Evolutionary conservation across 257 asterid species (phyloP).

Genomic region (Solanum bukasovii): DNA sequence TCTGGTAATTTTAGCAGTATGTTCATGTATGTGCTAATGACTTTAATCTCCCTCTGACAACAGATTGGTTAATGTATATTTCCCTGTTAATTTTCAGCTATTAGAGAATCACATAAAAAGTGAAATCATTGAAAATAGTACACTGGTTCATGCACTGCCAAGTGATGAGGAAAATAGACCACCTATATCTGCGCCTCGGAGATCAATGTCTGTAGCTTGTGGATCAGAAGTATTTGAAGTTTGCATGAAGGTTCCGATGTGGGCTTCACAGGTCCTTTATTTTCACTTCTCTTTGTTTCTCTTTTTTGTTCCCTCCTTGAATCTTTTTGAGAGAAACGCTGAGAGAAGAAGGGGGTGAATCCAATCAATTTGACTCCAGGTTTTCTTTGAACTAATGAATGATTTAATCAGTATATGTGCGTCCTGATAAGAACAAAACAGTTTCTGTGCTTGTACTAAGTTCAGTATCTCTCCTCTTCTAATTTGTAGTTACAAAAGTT

Average conservation of each 20-base stretch:
- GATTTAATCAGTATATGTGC: background rate
- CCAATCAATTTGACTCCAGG: background rate
- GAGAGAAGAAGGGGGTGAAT: background rate
- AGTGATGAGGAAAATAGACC: constrained; percentile 43
- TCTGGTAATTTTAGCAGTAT: constrained; percentile 35
- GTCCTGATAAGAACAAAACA: background rate
- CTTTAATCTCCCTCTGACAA: background rate
- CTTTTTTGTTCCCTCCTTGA: background rate
- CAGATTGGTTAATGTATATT: background rate
- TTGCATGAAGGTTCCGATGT: constrained; percentile 74
- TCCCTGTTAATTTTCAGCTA: constrained; percentile 28
- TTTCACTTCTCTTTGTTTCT: background rate
- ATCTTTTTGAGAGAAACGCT: background rate
- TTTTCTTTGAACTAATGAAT: background rate
- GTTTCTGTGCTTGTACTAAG: background rate
- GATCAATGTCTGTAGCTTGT: constrained; percentile 88
- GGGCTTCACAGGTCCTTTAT: constrained; percentile 87
- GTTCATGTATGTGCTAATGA: background rate
- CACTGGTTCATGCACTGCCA: constrained; percentile 47
- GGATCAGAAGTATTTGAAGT: constrained; percentile 92
- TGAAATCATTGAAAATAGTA: constrained; percentile 73
- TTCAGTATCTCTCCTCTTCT: background rate
- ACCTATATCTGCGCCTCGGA: constrained; percentile 64
- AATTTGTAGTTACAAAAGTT: background rate
- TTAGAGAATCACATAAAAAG: constrained; percentile 96